Evolutionary conservation across 108 stramenopile species (phyloP).

Genomic region (Craspedostauros australis): DNA sequence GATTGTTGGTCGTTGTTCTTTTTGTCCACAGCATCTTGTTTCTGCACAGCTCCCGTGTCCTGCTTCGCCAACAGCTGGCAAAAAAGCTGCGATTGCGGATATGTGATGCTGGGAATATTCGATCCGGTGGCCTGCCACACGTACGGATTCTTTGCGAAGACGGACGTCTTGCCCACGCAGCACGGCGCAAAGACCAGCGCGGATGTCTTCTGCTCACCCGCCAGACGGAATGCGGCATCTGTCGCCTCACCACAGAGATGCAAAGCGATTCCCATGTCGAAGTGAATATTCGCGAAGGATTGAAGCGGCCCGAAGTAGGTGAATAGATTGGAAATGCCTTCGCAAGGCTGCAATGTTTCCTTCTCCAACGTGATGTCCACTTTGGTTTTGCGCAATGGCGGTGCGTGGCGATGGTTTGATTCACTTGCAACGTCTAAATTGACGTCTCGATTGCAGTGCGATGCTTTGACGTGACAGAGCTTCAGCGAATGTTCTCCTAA

Average conservation of each 20-base stretch:
- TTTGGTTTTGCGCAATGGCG: no score
- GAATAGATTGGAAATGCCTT: conserved; percentile 54
- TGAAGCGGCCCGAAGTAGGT: conserved; percentile 56
- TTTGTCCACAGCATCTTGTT: neutral
- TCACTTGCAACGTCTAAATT: neutral
- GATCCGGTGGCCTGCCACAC: conserved; percentile 56
- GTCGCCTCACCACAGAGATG: conserved; percentile 79
- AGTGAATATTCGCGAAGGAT: conserved; percentile 19
- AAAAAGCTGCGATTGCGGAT: conserved; percentile 60
- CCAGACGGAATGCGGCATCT: conserved; percentile 54
- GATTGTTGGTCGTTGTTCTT: neutral
- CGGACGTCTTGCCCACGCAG: conserved; percentile 63
- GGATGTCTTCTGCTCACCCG: conserved; percentile 19
- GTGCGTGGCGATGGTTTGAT: neutral
- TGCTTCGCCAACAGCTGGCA: conserved; percentile 23
- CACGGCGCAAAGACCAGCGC: conserved; percentile 57
- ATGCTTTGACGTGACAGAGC: conserved; percentile 45
- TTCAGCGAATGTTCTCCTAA: conserved; percentile 48
- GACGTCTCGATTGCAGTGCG: conserved; percentile 1
- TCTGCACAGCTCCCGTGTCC: neutral
- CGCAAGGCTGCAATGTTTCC: no score
- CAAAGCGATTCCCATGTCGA: conserved; percentile 61
- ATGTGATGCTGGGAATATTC: conserved; percentile 44
- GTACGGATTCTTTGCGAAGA: conserved; percentile 45
- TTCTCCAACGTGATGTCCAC: no score